Base-by-base conservation (phyloP, 106 monocot genomes). In the Phalaenopsis equestris region DNA sequence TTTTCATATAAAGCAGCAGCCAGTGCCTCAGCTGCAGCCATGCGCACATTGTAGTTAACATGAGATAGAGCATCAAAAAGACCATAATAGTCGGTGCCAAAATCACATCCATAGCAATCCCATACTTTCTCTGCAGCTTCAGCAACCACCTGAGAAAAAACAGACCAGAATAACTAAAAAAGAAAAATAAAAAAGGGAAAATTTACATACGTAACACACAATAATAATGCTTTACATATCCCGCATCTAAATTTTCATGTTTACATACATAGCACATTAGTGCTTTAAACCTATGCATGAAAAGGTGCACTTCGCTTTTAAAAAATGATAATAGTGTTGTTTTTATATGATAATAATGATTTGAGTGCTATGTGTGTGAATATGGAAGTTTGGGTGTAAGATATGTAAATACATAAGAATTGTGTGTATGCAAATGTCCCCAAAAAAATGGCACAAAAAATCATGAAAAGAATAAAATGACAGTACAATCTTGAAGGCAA, bases 1-100 rank as follows among this genome's bases (percentile, higher is more conserved):
- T 91, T 88, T 85, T 99, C 98, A 86, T 99, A 91, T 85, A 99
- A 84, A 24, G 92, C 94, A 38, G 94, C 93, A 85, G 98, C 98
- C 72, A 99, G 85, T 80, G 93, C 94, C 77, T 99, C 98, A 2
- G 88, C 98, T 75, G 98, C 85, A 87, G 94, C 90, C 41, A 92
- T 55, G 23, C 98, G 90, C 6, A 93, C 94, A 86, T 95, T 99
- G 64, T 87, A 91, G 85, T 99, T 95, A 56, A 76, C 56, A 78
- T 99, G 94, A 42, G 92, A 93, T 87, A 99, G 89, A 24, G 92
- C 98, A 84, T 82, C 80, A 88, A 90, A 91, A 67, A 99, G 90
- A 79, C 91, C 89, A 30, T 91, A 93, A 84, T 95, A 94, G 77
- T 99, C 90, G n/a, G 86, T 91, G 36, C 92, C 89, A 84, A 99